A percentile compares a stretch with the other conserved stretches of the same genome.
These are phyloP conservation scores for Clitoria ternatea DNA, from an alignment of 306 rosid genomes.

Conservation along the genomic window DNA sequence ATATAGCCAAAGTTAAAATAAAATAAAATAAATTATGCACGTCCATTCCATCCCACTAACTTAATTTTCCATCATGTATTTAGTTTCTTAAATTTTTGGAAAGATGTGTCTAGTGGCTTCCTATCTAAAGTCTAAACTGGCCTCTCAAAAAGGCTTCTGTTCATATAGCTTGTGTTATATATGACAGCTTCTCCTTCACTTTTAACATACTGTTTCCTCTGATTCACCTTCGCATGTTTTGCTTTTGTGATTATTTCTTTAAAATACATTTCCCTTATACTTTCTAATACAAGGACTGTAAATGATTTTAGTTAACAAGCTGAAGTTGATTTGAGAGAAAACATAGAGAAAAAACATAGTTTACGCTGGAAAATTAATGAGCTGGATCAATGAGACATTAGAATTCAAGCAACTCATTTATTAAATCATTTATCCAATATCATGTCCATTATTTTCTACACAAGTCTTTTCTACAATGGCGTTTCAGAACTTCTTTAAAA, in stretches of 20 bases:
- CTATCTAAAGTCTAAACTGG: slow-evolving; percentile 33
- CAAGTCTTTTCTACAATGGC: background rate
- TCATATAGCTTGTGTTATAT: slow-evolving; percentile 34
- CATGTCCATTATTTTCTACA: background rate
- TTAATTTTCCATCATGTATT: too few relatives aligned
- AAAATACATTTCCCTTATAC: too few relatives aligned
- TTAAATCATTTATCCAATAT: too few relatives aligned
- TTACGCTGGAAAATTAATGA: background rate
- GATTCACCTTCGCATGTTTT: background rate
- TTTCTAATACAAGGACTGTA: too few relatives aligned
- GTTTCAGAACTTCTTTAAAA: background rate
- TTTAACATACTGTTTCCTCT: slow-evolving; percentile 15
- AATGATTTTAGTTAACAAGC: too few relatives aligned
- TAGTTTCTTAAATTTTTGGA: too few relatives aligned
- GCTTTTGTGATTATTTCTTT: background rate
- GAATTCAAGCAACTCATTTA: background rate
- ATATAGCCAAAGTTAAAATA: too few relatives aligned
- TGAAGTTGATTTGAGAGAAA: too few relatives aligned
- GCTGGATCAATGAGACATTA: background rate
- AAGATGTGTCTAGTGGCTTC: slow-evolving; percentile 38
- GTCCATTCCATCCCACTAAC: too few relatives aligned
- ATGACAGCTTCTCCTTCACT: slow-evolving; percentile 13
- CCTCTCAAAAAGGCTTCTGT: slow-evolving; percentile 46
- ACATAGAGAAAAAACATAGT: too few relatives aligned
- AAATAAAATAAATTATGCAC: too few relatives aligned